These are phyloP conservation scores for Phyllosticta citriasiana DNA, from an alignment of 2,329 filamentous ascomycete species.

Conservation along the genomic window DNA sequence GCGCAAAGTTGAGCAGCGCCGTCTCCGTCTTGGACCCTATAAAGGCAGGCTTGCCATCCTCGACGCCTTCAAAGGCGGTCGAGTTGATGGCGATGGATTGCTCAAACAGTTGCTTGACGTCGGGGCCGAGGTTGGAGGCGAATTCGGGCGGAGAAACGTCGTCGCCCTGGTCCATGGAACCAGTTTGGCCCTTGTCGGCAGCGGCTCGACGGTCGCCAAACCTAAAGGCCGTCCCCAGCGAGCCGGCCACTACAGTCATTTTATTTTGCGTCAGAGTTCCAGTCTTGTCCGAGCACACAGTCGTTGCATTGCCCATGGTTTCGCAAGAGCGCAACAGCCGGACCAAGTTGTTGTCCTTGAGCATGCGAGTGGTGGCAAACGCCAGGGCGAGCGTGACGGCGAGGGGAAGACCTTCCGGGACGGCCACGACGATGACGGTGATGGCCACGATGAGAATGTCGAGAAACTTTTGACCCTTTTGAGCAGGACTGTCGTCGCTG, in stretches of 20 bases:
- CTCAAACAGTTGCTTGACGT: slow-evolving; percentile 47
- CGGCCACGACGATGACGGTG: slow-evolving; percentile 59
- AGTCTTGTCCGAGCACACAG: slow-evolving; percentile 58
- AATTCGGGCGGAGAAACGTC: slow-evolving; percentile 47
- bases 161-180: slow-evolving; percentile 30
- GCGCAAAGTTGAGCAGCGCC: slow-evolving; percentile 59
- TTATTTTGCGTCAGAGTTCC: slow-evolving; percentile 35
- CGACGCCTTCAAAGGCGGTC: slow-evolving; percentile 50
- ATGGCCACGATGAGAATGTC: slow-evolving; percentile 55
- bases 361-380: slow-evolving; percentile 57
- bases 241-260: slow-evolving; percentile 63
- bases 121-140: slow-evolving; percentile 39
- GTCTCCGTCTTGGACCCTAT: slow-evolving; percentile 72
- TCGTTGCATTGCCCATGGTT: slow-evolving; percentile 62
- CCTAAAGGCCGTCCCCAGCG: slow-evolving; percentile 49
- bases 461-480: slow-evolving; percentile 63
- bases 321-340: slow-evolving; percentile 57
- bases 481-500: slow-evolving; percentile 44
- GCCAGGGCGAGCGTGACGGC: slow-evolving; percentile 59
- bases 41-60: slow-evolving; percentile 49
- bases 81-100: slow-evolving; percentile 42
- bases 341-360: slow-evolving; percentile 63
- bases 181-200: slow-evolving; percentile 25
- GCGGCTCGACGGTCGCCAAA: slow-evolving; percentile 40
- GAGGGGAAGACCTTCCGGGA: slow-evolving; percentile 56